Base-by-base conservation (phyloP, 768 basidiomycete genomes). In the Lentinula guzmanii region DNA sequence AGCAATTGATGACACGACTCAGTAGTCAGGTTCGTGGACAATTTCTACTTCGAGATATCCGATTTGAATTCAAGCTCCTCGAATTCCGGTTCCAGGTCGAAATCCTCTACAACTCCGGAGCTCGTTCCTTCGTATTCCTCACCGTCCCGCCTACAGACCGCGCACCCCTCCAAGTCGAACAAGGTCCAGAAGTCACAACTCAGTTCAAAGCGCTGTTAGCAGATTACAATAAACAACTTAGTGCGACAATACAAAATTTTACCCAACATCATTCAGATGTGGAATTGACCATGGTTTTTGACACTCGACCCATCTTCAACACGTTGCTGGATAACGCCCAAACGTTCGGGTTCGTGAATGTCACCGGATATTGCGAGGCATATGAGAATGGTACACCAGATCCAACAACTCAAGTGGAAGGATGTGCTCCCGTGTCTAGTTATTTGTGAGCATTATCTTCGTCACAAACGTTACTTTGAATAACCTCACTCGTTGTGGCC, bases 131-230 rank as follows among this genome's bases (percentile, higher is more conserved):
- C 73, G 71, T 86, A 16, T 83, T 86, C 72, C 74, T 86, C 56
- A 86, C 81, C 35, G 84, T 87, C 15, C 86, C 85, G 3, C 84
- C 84, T 1, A 74, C 78, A n/a, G 71, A 86, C 56, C 75, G 83
- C 35, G 77, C 84, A 4, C 85, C 85, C 2, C 74, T 85, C 4
- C 68, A 71, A 57, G 62, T 74, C 11, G 68, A 72, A 65, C 74
- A 75, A 79, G 82, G 70, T 61, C 72, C 62, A 61, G 68, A 59
- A 59, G 74, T 66, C 35, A 75, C 76, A 5, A 71, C 75, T 2
- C 70, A 74, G 6, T 68, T 83, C 61, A 69, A 62, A 4, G 58
- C 70, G 5, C 63, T 72, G 45, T 75, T 85, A 21, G 70, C 70
- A 10, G 75, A 81, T 67, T 87, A 83, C 74, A 87, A 87, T 65